Evolutionary conservation across 495 filamentous ascomycete species (phyloP), one percentile per base, ranked within the genome.

Genomic region (Penicillium dipodomyicola): DNA sequence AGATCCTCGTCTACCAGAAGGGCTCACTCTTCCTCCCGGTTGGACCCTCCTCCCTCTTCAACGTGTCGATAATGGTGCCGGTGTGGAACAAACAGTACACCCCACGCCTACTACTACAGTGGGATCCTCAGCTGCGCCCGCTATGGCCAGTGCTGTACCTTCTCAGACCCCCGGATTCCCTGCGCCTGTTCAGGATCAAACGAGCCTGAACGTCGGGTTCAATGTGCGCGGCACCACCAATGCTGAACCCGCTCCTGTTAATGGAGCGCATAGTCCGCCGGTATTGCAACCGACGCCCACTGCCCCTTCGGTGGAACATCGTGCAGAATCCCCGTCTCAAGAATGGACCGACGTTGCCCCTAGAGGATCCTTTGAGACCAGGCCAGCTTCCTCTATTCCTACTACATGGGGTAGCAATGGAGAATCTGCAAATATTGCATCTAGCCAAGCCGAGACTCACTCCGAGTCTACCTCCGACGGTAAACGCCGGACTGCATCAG

Each of bases 31-130:
- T 29, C 90, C 90, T 2, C 76, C 80, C 40, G 90, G 90, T 7
- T 95, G 90, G 90, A 85, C 83, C 22, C 67, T 95, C 27, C 72
- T 88, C 32, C 88, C 88, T 50, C 76, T 91, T 11, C 80, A 87
- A 39, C 76, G 86, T 15, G 52, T 83, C 17, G 76, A 57, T 11
- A 58, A 46, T 14, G 50, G 60, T 6, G 20, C 49, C 5, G 37
- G 30, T 41, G 53, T 45, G 15, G 15, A 49, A 10, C 52, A 58
- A 2, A 45, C 54, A 7, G 20, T 55, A 8, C 55, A 19, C 7
- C 49, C 63, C 14, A 59, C 45, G 1, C 46, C 61, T 43, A 49
- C 59, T 15, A 49, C 41, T 7, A 50, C 68, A 15, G 63, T 39
- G 32, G 37, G 41, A 9, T 32, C 49, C 11, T 25, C 54, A 12